These are phyloP conservation scores for Ustulina deusta DNA, from an alignment of 2,329 filamentous ascomycete species.

Conservation along the genomic window DNA sequence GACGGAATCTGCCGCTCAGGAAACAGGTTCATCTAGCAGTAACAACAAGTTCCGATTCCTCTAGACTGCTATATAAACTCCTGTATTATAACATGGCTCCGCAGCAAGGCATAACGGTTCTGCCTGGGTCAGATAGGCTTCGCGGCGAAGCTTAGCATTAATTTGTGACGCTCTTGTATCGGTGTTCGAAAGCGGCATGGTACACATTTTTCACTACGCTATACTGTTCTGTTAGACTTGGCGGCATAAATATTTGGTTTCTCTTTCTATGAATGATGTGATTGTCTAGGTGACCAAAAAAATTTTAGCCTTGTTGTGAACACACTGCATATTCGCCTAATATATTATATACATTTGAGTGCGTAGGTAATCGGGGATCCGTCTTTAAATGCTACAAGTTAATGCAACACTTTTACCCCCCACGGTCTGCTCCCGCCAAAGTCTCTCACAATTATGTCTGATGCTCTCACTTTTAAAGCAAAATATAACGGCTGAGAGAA, in stretches of 20 bases:
- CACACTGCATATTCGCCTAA: not conserved
- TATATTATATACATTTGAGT: not conserved
- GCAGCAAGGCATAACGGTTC: slow-evolving; percentile 37
- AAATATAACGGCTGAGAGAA: too few species aligned
- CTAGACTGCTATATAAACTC: slow-evolving; percentile 37
- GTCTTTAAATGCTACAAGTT: not conserved
- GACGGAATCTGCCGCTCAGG: slow-evolving; percentile 39
- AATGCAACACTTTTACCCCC: not conserved
- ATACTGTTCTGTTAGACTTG: slow-evolving; percentile 45
- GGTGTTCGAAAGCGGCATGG: slow-evolving; percentile 42
- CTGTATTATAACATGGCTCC: slow-evolving; percentile 45
- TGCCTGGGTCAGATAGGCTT: slow-evolving; percentile 33
- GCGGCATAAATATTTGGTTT: slow-evolving; percentile 46
- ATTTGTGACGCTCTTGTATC: slow-evolving; percentile 44
- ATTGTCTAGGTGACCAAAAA: not conserved
- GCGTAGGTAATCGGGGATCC: not conserved
- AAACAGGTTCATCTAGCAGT: slow-evolving; percentile 44
- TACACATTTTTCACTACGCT: slow-evolving; percentile 40
- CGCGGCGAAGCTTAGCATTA: slow-evolving; percentile 34
- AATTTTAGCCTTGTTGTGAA: not conserved
- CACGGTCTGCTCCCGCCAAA: too few species aligned
- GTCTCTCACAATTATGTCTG: too few species aligned
- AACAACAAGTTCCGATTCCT: slow-evolving; percentile 53
- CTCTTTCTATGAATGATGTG: slow-evolving; percentile 30
- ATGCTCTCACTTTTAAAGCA: too few species aligned